These are phyloP conservation scores for Apium graveolens DNA, from an alignment of 129 eudicot genomes.

Conservation along the genomic window DNA sequence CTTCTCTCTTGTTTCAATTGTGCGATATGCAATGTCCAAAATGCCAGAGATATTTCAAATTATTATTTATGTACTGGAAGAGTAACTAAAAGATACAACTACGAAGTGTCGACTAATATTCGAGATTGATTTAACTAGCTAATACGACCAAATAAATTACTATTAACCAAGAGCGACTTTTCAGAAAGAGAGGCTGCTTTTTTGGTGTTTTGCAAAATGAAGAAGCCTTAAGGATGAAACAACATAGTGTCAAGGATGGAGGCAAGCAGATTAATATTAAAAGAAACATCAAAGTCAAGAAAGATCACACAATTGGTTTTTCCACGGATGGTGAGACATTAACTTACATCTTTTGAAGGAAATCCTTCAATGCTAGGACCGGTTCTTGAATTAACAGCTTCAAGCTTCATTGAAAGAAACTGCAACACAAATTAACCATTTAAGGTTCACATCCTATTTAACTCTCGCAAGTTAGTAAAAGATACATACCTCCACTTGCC, in stretches of 20 bases:
- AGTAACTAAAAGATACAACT: not conserved
- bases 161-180: not conserved
- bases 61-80: not conserved
- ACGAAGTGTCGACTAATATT: not conserved
- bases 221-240: not conserved
- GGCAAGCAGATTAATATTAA: not conserved
- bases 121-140: not conserved
- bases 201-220: not conserved
- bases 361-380: conserved; percentile 59
- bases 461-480: not conserved
- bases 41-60: not conserved
- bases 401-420: conserved; percentile 97
- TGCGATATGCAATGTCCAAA: not conserved
- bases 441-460: not conserved
- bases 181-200: not conserved
- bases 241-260: not conserved
- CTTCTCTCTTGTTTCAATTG: not conserved
- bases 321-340: not conserved
- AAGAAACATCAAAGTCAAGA: not conserved
- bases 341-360: conserved; percentile 89
- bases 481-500: conserved; percentile 78
- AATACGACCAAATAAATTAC: not conserved
- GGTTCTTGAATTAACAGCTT: conserved; percentile 82
- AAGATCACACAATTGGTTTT: not conserved
- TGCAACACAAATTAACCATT: conserved; percentile 24